Evolutionary conservation across 257 asterid species (phyloP).

Genomic region (Solanum sitiens): DNA sequence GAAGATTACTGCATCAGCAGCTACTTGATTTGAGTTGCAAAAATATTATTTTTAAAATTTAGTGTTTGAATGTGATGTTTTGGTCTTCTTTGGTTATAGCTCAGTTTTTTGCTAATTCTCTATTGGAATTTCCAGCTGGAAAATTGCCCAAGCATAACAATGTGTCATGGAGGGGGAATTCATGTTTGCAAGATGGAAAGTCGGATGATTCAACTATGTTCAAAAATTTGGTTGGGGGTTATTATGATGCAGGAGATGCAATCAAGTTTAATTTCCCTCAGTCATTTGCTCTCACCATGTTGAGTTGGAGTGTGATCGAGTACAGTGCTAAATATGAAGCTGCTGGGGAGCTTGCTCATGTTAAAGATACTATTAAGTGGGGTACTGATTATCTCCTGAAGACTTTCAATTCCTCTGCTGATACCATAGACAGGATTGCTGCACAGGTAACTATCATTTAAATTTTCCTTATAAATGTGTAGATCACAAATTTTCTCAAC

Average conservation of each 20-base stretch:
- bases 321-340: conserved; percentile 80
- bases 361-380: conserved; percentile 90
- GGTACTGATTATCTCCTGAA: conserved; percentile 93
- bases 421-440: conserved; percentile 50
- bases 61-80: neutral
- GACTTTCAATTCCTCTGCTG: conserved; percentile 88
- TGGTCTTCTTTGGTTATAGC: neutral
- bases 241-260: conserved; percentile 96
- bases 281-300: conserved; percentile 89
- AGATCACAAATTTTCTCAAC: neutral
- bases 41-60: neutral
- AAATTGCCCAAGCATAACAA: conserved; percentile 83
- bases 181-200: conserved; percentile 66
- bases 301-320: conserved; percentile 98
- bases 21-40: neutral
- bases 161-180: conserved; percentile 95
- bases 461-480: neutral
- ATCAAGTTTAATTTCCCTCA: conserved; percentile 84
- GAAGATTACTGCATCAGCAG: neutral
- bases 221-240: conserved; percentile 78
- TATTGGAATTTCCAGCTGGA: conserved; percentile 56
- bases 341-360: conserved; percentile 88
- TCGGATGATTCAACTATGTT: conserved; percentile 33
- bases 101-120: neutral
- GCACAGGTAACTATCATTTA: conserved; percentile 48